phyloP scores from a whole-genome alignment of 2,329 filamentous ascomycete species.

The Nigrospora sphaerica region DNA sequence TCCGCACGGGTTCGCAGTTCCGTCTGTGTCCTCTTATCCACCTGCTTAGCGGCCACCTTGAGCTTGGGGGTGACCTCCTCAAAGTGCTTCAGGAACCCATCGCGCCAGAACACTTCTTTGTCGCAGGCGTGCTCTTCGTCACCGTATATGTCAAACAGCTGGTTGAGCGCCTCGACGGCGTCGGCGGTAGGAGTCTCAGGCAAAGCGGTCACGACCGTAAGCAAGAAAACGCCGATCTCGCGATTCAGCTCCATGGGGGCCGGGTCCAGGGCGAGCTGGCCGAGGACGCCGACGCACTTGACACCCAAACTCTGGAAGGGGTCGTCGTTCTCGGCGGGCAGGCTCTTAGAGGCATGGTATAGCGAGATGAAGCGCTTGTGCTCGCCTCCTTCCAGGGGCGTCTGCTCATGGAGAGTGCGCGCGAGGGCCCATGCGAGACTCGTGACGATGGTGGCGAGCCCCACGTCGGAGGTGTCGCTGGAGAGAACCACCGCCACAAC shows the following conservation, averaged over 20 bases:
- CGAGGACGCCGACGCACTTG: slow-evolving; percentile 61
- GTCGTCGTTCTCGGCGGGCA: slow-evolving; percentile 32
- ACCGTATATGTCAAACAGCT: slow-evolving; percentile 61
- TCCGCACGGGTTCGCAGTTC: slow-evolving; percentile 55
- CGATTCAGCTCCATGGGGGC: slow-evolving; percentile 48
- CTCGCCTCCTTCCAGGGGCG: slow-evolving; percentile 44
- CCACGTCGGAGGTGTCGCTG: slow-evolving; percentile 54
- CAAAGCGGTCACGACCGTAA: slow-evolving; percentile 44
- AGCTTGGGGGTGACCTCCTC: slow-evolving; percentile 46
- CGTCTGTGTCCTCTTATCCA: slow-evolving; percentile 50
- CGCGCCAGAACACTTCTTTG: slow-evolving; percentile 56
- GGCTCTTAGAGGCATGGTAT: slow-evolving; percentile 49
- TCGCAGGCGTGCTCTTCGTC: slow-evolving; percentile 54
- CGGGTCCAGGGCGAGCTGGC: slow-evolving; percentile 52
- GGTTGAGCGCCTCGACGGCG: slow-evolving; percentile 56
- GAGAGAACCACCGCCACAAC: slow-evolving; percentile 50
- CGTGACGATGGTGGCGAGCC: slow-evolving; percentile 55
- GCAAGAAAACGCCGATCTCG: slow-evolving; percentile 56
- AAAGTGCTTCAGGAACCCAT: slow-evolving; percentile 51
- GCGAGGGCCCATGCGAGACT: slow-evolving; percentile 60
- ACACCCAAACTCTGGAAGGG: slow-evolving; percentile 57
- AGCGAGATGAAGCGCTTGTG: slow-evolving; percentile 58
- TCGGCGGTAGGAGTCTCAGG: slow-evolving; percentile 50
- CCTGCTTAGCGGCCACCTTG: slow-evolving; percentile 48
- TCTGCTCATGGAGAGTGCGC: slow-evolving; percentile 42